Percentiles rank a stretch among this genome's conserved stretches.
Evolutionary conservation across 1,284 basidiomycete species (phyloP).

Genomic region (Microstroma glucosiphilum): DNA sequence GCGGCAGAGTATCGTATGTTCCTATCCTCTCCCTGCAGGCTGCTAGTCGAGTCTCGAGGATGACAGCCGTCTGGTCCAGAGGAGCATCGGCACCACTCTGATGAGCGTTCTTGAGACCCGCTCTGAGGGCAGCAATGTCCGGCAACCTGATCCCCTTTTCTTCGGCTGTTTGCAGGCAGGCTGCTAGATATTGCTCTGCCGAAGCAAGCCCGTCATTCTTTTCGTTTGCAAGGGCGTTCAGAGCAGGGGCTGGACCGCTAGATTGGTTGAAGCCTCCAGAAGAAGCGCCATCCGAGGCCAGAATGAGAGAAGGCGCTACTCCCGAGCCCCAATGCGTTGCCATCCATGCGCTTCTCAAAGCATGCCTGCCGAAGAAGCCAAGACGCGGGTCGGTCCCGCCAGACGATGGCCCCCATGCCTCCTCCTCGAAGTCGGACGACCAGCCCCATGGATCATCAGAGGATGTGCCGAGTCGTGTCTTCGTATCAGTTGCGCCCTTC

Average conservation of each 20-base stretch:
- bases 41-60: slow-evolving; percentile 21
- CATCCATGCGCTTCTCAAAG: slow-evolving; percentile 45
- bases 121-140: slow-evolving; percentile 22
- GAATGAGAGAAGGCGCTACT: slow-evolving; percentile 30
- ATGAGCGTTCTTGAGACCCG: slow-evolving; percentile 6
- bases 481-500: slow-evolving; percentile 14
- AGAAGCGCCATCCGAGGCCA: not conserved
- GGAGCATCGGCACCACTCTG: not conserved
- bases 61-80: slow-evolving; percentile 20
- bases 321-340: slow-evolving; percentile 43
- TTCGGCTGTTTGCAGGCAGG: slow-evolving; percentile 28
- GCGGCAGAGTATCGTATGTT: slow-evolving; percentile 5
- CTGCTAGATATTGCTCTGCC: slow-evolving; percentile 34
- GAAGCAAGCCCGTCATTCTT: slow-evolving; percentile 29
- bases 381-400: slow-evolving; percentile 37
- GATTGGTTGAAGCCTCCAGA: slow-evolving; percentile 19
- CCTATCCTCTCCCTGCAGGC: slow-evolving; percentile 21
- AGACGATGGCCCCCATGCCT: slow-evolving; percentile 19
- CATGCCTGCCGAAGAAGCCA: slow-evolving; percentile 41
- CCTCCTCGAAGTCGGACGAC: slow-evolving; percentile 21
- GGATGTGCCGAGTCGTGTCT: not conserved
- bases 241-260: slow-evolving; percentile 15
- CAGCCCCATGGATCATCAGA: slow-evolving; percentile 24
- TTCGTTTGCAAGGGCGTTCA: slow-evolving; percentile 19
- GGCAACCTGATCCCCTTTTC: slow-evolving; percentile 30